Percentiles rank a stretch among this genome's conserved stretches.
These are phyloP conservation scores for Septoria linicola DNA, from an alignment of 2,329 filamentous ascomycete genomes.

Conservation along the genomic window DNA sequence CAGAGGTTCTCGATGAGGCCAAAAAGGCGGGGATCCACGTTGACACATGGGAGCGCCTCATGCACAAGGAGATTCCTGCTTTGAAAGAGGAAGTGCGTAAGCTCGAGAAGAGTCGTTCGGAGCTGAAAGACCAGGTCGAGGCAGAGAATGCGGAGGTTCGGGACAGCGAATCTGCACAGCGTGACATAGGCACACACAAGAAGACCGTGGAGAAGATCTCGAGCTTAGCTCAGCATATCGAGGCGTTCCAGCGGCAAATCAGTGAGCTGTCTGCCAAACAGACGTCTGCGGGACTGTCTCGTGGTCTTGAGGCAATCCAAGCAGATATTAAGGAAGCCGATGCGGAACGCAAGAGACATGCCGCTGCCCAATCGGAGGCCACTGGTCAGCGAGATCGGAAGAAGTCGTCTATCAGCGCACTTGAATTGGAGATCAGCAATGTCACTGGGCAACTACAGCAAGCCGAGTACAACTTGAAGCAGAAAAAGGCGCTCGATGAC, in stretches of 20 bases:
- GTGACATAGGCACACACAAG: slow-evolving; percentile 71
- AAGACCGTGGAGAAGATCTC: slow-evolving; percentile 75
- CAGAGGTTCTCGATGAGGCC: slow-evolving; percentile 49
- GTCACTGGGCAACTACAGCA: slow-evolving; percentile 69
- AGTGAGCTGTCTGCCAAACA: slow-evolving; percentile 74
- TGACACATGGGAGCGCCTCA: slow-evolving; percentile 71
- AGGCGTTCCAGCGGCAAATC: slow-evolving; percentile 70
- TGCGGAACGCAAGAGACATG: slow-evolving; percentile 66
- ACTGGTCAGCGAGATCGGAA: slow-evolving; percentile 69
- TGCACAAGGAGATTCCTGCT: slow-evolving; percentile 65
- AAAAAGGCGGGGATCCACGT: slow-evolving; percentile 65
- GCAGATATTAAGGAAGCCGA: slow-evolving; percentile 66
- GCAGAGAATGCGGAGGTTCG: slow-evolving; percentile 66
- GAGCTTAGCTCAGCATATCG: slow-evolving; percentile 70
- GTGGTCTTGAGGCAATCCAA: slow-evolving; percentile 81
- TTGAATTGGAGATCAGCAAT: slow-evolving; percentile 75
- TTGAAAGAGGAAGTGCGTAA: slow-evolving; percentile 63
- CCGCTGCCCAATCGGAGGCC: slow-evolving; percentile 64
- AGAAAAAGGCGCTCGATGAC: slow-evolving; percentile 67
- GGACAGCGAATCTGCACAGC: slow-evolving; percentile 62
- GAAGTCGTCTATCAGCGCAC: slow-evolving; percentile 61
- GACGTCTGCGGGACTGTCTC: slow-evolving; percentile 61
- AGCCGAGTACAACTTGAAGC: slow-evolving; percentile 73
- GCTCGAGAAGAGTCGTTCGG: slow-evolving; percentile 43
- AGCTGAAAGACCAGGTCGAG: slow-evolving; percentile 49